Evolutionary conservation across 345 rosid species (phyloP).

Genomic region (sweet orange (Citrus sinensis)): DNA sequence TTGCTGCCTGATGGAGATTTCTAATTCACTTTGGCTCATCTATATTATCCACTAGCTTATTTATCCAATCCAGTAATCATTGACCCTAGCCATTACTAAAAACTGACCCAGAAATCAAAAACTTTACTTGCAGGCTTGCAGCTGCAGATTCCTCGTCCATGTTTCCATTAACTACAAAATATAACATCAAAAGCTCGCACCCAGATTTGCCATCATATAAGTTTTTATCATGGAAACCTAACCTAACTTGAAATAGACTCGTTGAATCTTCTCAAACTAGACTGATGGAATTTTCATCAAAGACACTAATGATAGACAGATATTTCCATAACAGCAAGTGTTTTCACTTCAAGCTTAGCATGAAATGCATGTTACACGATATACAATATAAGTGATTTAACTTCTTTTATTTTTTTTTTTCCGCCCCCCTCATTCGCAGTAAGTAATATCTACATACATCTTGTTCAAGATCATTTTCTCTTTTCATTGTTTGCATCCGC

Average conservation of each 20-base stretch:
- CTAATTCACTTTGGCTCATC: neutral
- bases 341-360: neutral
- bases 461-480: slow-evolving; percentile 12
- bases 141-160: neutral
- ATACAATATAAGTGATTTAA: slow-evolving; percentile 20
- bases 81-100: neutral
- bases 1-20: neutral
- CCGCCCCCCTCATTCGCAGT: neutral
- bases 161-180: neutral
- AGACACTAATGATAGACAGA: neutral
- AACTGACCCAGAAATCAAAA: neutral
- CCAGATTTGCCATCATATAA: neutral
- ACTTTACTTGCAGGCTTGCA: neutral
- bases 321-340: neutral
- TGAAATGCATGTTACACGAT: slow-evolving; percentile 11
- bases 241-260: neutral
- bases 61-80: neutral
- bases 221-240: neutral
- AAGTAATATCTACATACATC: slow-evolving; percentile 35
- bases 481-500: slow-evolving; percentile 19
- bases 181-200: neutral
- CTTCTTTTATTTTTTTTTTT: neutral
- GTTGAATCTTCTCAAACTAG: neutral
- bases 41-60: neutral
- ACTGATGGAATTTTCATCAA: too few relatives aligned